These are phyloP conservation scores for Nidula niveotomentosa DNA, from an alignment of 1,284 basidiomycete species.

Conservation along the genomic window DNA sequence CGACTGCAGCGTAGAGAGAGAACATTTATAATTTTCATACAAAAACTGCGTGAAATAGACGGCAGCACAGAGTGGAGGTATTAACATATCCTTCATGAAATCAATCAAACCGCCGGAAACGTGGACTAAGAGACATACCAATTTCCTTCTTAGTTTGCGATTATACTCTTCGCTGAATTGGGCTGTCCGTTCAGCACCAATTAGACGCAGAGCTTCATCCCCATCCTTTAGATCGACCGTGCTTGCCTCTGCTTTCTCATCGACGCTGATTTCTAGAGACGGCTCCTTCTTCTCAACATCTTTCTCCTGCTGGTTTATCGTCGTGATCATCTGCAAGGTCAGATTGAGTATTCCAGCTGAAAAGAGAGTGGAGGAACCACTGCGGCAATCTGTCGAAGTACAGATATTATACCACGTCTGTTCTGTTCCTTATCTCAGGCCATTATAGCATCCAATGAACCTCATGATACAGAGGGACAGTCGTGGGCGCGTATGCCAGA, in stretches of 20 bases:
- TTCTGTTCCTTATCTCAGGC: neutral
- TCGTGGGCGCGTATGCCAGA: neutral
- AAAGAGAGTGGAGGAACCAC: neutral
- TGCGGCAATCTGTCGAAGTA: neutral
- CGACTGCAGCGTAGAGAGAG: neutral
- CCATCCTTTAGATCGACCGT: slow-evolving; percentile 36
- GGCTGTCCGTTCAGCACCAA: slow-evolving; percentile 47
- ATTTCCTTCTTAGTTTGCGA: slow-evolving; percentile 51
- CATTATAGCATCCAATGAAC: neutral
- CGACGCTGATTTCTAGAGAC: slow-evolving; percentile 9
- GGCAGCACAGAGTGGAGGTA: slow-evolving; percentile 61
- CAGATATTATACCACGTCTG: no score
- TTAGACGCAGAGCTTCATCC: slow-evolving; percentile 61
- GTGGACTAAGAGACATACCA: slow-evolving; percentile 37
- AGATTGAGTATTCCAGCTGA: no score
- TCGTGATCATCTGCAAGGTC: slow-evolving; percentile 10
- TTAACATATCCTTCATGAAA: slow-evolving; percentile 45
- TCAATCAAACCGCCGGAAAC: neutral
- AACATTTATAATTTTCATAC: slow-evolving; percentile 27
- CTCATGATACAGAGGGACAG: neutral
- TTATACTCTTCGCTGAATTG: slow-evolving; percentile 66
- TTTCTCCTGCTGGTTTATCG: slow-evolving; percentile 12
- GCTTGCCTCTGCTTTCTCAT: slow-evolving; percentile 14
- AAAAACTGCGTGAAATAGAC: slow-evolving; percentile 70
- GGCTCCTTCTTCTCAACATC: slow-evolving; percentile 2